Evolutionary conservation across 352 stramenopile genomes (phyloP).

Genomic region (Globisporangium radiosum): DNA sequence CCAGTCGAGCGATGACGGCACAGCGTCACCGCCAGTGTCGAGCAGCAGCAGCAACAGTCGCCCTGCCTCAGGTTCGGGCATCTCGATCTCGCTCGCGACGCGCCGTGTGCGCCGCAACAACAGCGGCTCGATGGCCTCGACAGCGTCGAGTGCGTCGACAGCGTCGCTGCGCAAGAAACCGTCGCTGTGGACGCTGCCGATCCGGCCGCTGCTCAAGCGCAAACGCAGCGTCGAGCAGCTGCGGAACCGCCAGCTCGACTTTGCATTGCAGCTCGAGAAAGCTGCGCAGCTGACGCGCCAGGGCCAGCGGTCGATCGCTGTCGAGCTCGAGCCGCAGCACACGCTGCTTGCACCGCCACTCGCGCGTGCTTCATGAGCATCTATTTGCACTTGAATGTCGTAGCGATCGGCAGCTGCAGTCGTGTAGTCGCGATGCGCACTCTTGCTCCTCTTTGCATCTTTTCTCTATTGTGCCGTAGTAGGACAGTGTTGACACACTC

Average conservation of each 20-base stretch:
- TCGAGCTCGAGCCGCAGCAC: conserved; percentile 37
- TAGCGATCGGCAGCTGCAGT: background rate
- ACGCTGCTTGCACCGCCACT: conserved; percentile 9
- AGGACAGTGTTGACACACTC: no score
- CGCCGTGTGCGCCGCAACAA: conserved; percentile 9
- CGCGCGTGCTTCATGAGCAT: conserved; percentile 12
- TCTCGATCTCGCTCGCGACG: conserved; percentile 12
- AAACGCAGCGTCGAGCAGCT: conserved; percentile 42
- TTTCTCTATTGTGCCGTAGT: no score
- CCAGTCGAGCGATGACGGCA: background rate
- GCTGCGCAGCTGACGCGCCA: conserved; percentile 18
- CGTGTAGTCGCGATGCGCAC: background rate
- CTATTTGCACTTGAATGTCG: background rate
- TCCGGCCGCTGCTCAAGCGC: conserved; percentile 40
- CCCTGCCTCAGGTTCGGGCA: conserved; percentile 4
- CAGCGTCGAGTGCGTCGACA: background rate
- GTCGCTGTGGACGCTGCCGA: conserved; percentile 37
- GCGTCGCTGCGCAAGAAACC: conserved; percentile 12
- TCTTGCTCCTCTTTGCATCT: no score
- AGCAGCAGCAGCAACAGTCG: conserved; percentile 9
- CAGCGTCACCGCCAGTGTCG: conserved; percentile 13
- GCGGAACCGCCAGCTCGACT: conserved; percentile 41
- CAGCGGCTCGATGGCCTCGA: conserved; percentile 8
- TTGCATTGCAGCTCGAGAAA: conserved; percentile 33
- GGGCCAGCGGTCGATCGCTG: conserved; percentile 12